phyloP scores from a whole-genome alignment of 2,329 filamentous ascomycete species.

The Bipolaris victoriae region DNA sequence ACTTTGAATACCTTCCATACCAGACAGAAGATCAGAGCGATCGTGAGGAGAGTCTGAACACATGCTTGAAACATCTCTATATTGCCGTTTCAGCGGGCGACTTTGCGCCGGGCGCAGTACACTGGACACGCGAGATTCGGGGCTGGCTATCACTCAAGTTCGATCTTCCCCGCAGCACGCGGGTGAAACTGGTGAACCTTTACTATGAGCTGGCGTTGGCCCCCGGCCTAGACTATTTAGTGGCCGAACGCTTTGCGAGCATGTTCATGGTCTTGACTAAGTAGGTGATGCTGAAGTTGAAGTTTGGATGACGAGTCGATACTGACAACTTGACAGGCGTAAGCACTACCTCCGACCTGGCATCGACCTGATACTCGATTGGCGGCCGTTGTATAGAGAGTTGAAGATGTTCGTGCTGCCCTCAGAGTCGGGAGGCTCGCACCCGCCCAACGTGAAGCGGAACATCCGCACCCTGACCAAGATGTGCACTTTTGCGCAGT shows the following conservation, averaged over 20 bases:
- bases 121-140: constrained; percentile 96
- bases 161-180: constrained; percentile 84
- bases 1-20: constrained; percentile 90
- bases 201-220: constrained; percentile 95
- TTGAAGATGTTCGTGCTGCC: constrained; percentile 89
- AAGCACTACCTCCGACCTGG: constrained; percentile 94
- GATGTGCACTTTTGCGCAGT: constrained; percentile 85
- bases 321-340: constrained; percentile 64
- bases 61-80: constrained; percentile 93
- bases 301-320: constrained; percentile 10
- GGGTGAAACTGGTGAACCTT: constrained; percentile 82
- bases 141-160: constrained; percentile 98
- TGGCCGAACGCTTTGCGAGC: constrained; percentile 89
- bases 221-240: constrained; percentile 80
- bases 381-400: constrained; percentile 91
- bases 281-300: constrained; percentile 58
- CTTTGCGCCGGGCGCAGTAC: constrained; percentile 88
- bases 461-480: constrained; percentile 80
- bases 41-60: constrained; percentile 78
- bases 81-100: constrained; percentile 90
- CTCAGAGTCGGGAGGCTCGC: constrained; percentile 72
- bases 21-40: constrained; percentile 79
- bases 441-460: constrained; percentile 67
- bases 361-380: constrained; percentile 89
- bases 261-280: constrained; percentile 98